Evolutionary conservation across 441 rosid species (phyloP).

Genomic region (Populus hybrid): DNA sequence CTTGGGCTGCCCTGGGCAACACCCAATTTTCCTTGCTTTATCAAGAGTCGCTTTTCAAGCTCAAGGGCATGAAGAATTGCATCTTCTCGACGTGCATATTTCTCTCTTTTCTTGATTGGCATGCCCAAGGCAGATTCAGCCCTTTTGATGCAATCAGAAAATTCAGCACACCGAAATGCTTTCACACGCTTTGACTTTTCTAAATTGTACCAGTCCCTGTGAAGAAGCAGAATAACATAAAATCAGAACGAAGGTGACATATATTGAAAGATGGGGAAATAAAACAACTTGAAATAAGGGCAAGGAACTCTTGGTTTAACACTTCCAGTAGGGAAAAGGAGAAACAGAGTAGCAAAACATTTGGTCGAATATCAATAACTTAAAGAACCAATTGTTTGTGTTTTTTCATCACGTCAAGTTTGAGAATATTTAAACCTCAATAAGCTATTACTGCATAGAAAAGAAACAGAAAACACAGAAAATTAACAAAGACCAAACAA

Average conservation of each 20-base stretch:
- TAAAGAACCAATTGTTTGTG: not conserved
- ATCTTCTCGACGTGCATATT: constrained; percentile 99
- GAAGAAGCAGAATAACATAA: constrained; percentile 10
- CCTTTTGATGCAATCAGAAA: constrained; percentile 91
- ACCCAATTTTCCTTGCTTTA: constrained; percentile 51
- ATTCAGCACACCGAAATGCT: constrained; percentile 97
- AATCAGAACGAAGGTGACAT: not conserved
- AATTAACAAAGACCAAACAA: too few species aligned
- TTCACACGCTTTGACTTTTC: constrained; percentile 98
- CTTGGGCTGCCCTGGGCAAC: constrained; percentile 27
- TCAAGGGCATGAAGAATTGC: constrained; percentile 99
- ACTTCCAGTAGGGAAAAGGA: not conserved
- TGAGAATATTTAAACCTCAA: not conserved
- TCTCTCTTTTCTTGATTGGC: constrained; percentile 93
- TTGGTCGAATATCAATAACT: not conserved
- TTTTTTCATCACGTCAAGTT: not conserved
- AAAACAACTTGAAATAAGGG: not conserved
- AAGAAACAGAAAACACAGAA: not conserved
- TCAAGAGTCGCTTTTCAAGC: constrained; percentile 74
- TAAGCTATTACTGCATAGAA: not conserved
- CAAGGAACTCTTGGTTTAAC: not conserved
- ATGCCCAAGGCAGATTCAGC: constrained; percentile 76
- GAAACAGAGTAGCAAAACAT: not conserved
- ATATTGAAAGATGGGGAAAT: not conserved
- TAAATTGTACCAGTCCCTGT: constrained; percentile 98